Evolutionary conservation across 805 yeast genomes (phyloP), one percentile per base, ranked within the genome.

Genomic region (Naumovozyma castellii): DNA sequence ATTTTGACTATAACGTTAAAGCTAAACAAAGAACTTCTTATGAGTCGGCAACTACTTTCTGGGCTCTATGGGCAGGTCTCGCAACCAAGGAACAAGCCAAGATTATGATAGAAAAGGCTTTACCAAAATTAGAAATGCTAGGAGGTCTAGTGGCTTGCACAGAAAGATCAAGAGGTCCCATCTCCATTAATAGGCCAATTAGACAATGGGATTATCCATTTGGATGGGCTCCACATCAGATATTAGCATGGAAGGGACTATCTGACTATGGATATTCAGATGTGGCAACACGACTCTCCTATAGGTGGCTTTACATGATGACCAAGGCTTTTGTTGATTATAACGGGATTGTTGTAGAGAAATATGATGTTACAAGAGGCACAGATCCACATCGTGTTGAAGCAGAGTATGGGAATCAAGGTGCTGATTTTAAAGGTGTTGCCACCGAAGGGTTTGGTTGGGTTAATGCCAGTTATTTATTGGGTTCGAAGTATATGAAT

Each of bases 141-240:
- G 97, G 98, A 18, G 98, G 98, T 1, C 61, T 90, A 8, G 95
- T 78, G 1, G 79, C 95, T 0, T 94, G 96, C 30, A 81, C 95
- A 0, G 71, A 75, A 48, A 59, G 69, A 47, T 78, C 88, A 2
- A 67, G 95, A 48, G 94, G 95, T 31, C 75, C 70, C 18, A 64
- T 84, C 29, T 75, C 80, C 1, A 61, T 83, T 14, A 69, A 74
- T 33, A 68, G 86, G 52, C 96, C 94, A n/a, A 76, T 81, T 10
- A 71, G 97, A 59, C 98, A 90, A 64, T 90, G 98, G 98, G 98
- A 90, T 60, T 92, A 81, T 60, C 98, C 98, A 2, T 85, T 67
- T 55, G 97, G 97, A 1, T 90, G 98, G 98, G 96, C 97, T 0
- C 97, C 98, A 3, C 97, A 92, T 58, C 98, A 90, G 62, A 84